A percentile compares a stretch with the other conserved stretches of the same genome.
Evolutionary conservation across 495 filamentous ascomycete genomes (phyloP).

Genomic region (Aspergillus indologenus): DNA sequence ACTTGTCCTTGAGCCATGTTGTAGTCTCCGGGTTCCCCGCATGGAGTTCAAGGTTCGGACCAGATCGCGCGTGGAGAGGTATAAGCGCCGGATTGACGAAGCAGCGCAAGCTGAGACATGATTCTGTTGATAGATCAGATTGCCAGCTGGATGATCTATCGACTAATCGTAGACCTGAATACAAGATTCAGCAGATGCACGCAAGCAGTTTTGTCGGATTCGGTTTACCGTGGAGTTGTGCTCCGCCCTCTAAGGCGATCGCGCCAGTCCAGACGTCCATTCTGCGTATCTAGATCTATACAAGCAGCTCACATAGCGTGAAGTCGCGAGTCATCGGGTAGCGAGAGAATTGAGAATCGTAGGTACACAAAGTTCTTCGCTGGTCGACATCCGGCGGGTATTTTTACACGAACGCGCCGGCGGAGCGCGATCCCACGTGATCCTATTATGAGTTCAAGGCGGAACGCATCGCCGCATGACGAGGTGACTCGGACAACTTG

Average conservation of each 20-base stretch:
- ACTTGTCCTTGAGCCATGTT: constrained; percentile 42
- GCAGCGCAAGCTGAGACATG: constrained; percentile 38
- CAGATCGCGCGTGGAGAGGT: constrained; percentile 48
- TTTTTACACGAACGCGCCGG: constrained; percentile 4
- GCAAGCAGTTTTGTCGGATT: not conserved
- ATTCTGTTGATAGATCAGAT: constrained; percentile 36
- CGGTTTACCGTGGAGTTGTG: constrained; percentile 36
- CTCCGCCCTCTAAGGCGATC: constrained; percentile 28
- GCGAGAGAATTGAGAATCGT: not conserved
- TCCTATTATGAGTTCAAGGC: not conserved
- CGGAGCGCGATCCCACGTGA: constrained; percentile 2
- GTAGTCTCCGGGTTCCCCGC: constrained; percentile 33
- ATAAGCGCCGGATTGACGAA: constrained; percentile 48
- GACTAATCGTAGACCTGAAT: constrained; percentile 37
- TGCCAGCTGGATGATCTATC: constrained; percentile 39
- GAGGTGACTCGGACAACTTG: no score
- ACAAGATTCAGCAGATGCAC: constrained; percentile 6
- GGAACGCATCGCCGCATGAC: not conserved
- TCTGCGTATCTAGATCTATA: constrained; percentile 7
- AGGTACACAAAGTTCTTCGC: not conserved
- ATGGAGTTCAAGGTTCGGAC: constrained; percentile 49
- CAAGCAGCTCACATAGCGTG: constrained; percentile 12
- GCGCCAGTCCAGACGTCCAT: constrained; percentile 44
- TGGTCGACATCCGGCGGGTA: not conserved
- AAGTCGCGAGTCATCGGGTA: not conserved